Base-by-base conservation (phyloP, 331 rosid species). In the Prunus yedoensis region DNA sequence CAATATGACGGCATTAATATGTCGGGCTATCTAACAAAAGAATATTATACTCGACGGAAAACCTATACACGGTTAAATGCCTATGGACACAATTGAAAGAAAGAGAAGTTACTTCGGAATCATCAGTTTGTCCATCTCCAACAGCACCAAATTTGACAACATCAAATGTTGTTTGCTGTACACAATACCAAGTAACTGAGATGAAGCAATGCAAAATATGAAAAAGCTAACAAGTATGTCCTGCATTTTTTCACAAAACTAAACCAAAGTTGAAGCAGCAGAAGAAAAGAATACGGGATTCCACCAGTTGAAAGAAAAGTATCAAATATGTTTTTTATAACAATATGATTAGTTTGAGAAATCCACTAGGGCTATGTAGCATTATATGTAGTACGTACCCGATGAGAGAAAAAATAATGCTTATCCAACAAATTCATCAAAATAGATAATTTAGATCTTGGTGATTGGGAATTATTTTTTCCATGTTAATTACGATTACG, bases 91-190 rank as follows among this genome's bases (percentile, higher is more conserved):
- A 21, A 21, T 10, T 58, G 14, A 9, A 57, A 2, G 6, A n/a
- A 35, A 35, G 41, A 35, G 38, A 27, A 15, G 28, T 51, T 27
- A 70, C 74, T 53, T 10, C 5, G 0, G 74, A 51, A 52, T 70
- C 74, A 9, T 70, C 74, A 70, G 49, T 18, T 30, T 70, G 25
- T 28, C 74, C 74, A 30, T 70, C 74, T 3, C 74, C 74, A 51
- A 10, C 47, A 17, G 74, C 74, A 28, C 45, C 61, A 30, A 27
- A 70, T 4, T 70, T 18, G 17, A 51, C 47, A 50, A 70, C 74
- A 70, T 52, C 23, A 47, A 51, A 49, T 1, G 32, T 74, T 18
- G 18, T 74, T n/a, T 3, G 30, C 20, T 15, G 45, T 21, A 56
- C 12, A 28, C 80, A 21, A 30, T 43, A 2, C 27, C 58, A 27